Percentiles rank a stretch among this genome's conserved stretches.
phyloP scores from a whole-genome alignment of 805 yeast genomes.

The Yamadazyma olivae region DNA sequence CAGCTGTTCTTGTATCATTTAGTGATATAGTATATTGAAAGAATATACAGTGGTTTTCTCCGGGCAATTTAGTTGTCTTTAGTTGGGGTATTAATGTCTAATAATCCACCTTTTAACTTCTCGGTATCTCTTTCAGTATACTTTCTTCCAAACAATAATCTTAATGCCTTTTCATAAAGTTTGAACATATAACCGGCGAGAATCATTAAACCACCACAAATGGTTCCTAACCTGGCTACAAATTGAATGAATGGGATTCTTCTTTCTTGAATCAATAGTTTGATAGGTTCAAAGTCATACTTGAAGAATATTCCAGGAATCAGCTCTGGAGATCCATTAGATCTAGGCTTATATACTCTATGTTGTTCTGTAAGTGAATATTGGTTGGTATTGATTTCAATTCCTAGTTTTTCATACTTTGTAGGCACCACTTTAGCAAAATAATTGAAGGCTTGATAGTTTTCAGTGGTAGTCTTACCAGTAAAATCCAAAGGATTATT shows the following conservation, averaged over 20 bases:
- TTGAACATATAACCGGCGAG: conserved; percentile 65
- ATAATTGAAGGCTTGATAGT: conserved; percentile 57
- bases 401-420: conserved; percentile 65
- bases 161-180: conserved; percentile 51
- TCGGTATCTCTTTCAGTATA: conserved; percentile 49
- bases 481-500: conserved; percentile 86
- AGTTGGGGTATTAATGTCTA: too few relatives aligned
- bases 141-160: conserved; percentile 56
- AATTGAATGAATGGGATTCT: conserved; percentile 79
- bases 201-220: conserved; percentile 77
- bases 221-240: conserved; percentile 72
- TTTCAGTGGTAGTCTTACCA: conserved; percentile 51
- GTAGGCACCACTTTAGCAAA: conserved; percentile 84
- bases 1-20: too few relatives aligned
- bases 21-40: too few relatives aligned
- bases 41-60: too few relatives aligned
- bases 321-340: conserved; percentile 19
- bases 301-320: conserved; percentile 79
- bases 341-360: conserved; percentile 14
- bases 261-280: conserved; percentile 62
- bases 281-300: conserved; percentile 87
- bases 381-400: conserved; percentile 76
- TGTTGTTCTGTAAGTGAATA: conserved; percentile 67
- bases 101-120: conserved; percentile 32
- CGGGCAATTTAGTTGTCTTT: too few relatives aligned